Percentiles rank a stretch among this genome's conserved stretches.
Conservation (phyloP, 176 grass and related monocot genomes). For the Puccinellia tenuiflora region DNA sequence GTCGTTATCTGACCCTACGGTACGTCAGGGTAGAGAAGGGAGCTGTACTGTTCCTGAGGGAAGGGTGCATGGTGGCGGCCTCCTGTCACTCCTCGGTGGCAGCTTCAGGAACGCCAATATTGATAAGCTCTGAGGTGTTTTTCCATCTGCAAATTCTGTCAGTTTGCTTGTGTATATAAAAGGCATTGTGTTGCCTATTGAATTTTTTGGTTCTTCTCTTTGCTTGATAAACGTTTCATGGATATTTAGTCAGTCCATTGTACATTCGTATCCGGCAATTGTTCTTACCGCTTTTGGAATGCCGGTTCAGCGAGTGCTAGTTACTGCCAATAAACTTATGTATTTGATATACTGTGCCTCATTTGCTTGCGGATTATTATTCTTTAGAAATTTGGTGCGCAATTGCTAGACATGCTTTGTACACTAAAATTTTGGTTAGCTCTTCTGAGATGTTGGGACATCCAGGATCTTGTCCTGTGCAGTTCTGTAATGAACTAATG, state of each 20-base stretch:
- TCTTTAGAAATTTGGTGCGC: not conserved
- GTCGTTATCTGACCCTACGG: constrained; percentile 23
- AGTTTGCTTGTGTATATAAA: constrained; percentile 45
- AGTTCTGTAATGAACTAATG: not conserved
- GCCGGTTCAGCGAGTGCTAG: constrained; percentile 8
- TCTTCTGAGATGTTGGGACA: not conserved
- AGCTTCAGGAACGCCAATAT: constrained; percentile 53
- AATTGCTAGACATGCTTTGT: not conserved
- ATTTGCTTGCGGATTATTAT: constrained; percentile 2
- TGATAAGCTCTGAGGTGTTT: constrained; percentile 35
- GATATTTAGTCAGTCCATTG: constrained; percentile 27
- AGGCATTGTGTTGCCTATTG: constrained; percentile 19
- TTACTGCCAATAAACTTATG: constrained; percentile 29
- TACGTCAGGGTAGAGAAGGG: constrained; percentile 37
- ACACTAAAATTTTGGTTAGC: not conserved
- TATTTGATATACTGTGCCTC: constrained; percentile 3
- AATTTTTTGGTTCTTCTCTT: constrained; percentile 21
- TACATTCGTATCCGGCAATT: constrained; percentile 20
- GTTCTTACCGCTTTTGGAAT: constrained; percentile 9
- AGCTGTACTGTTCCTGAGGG: constrained; percentile 53
- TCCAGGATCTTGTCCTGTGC: not conserved
- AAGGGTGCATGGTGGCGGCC: constrained; percentile 67
- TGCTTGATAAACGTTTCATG: constrained; percentile 33
- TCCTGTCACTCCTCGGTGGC: constrained; percentile 63
- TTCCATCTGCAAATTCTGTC: constrained; percentile 16